These are phyloP conservation scores for Sclerotiophoma versabilis DNA, from an alignment of 2,329 filamentous ascomycete species.

Conservation along the genomic window DNA sequence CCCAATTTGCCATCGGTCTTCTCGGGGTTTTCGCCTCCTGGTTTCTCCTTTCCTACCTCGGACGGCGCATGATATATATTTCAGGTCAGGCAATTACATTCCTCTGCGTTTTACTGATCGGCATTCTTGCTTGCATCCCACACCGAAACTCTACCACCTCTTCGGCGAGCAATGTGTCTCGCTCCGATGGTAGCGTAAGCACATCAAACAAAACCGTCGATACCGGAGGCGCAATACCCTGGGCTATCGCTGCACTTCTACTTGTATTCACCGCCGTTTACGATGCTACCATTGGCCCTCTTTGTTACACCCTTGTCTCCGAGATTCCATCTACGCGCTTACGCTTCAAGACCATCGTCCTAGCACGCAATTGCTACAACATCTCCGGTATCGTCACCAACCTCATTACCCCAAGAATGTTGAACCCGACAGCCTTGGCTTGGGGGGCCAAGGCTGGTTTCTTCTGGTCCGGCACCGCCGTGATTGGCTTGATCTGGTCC, in stretches of 20 bases:
- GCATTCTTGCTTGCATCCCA: conserved; percentile 67
- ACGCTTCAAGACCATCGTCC: conserved; percentile 86
- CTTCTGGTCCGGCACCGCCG: conserved; percentile 81
- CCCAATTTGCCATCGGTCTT: conserved; percentile 25
- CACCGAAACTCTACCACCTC: not conserved
- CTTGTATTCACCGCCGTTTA: conserved; percentile 22
- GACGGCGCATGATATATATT: conserved; percentile 75
- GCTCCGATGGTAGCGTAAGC: not conserved
- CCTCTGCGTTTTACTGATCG: conserved; percentile 75
- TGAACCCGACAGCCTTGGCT: conserved; percentile 68
- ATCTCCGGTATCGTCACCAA: conserved; percentile 81
- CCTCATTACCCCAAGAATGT: conserved; percentile 70
- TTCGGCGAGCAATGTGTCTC: not conserved
- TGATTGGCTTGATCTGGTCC: conserved; percentile 76
- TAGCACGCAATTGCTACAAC: conserved; percentile 78
- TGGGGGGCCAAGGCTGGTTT: conserved; percentile 86
- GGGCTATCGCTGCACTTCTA: conserved; percentile 18
- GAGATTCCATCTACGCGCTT: conserved; percentile 81
- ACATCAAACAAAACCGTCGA: not conserved
- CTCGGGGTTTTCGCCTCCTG: conserved; percentile 74
- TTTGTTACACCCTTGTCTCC: conserved; percentile 72
- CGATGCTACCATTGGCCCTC: conserved; percentile 37
- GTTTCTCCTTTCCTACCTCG: conserved; percentile 78
- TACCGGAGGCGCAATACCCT: not conserved
- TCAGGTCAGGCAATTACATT: conserved; percentile 65